Evolutionary conservation across 768 basidiomycete genomes (phyloP), one percentile per base, ranked within the genome.

Genomic region (Amanita polypyramis): DNA sequence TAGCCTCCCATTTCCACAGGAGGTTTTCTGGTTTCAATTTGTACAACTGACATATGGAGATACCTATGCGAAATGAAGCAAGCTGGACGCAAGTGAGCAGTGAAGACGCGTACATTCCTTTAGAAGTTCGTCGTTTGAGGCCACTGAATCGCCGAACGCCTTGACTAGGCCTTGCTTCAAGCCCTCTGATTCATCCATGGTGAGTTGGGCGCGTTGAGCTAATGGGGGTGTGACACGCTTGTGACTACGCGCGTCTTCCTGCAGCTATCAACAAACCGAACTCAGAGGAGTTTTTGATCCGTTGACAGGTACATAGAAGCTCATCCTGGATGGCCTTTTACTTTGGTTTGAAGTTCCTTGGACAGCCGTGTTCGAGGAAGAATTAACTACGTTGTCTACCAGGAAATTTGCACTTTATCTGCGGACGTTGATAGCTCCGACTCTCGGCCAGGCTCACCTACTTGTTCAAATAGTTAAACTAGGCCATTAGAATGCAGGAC

Each of bases 1-100:
- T 47, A 3, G 82, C 82, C 58, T 89, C 82, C 71, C 81, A 79
- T 60, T 86, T 88, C 62, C 69, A 88, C 34, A 69, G 70, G 15
- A 89, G 68, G 41, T 66, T 59, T 19, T 77, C 70, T 17, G 79
- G 70, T 25, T 65, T 54, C 33, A 82, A 30, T 49, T 75, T 73
- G 64, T 79, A 83, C 54, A 74, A 75, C 58, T 73, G 68, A 59
- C 86, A 89, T 51, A 88, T 68, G 20, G 70, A 68, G 27, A 73
- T 69, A 54, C 84, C 85, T 88, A 56, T 32, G 55, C n/a, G 19
- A n/a, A 6, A 14, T 27, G 36, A 6, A 23, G 14, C 4, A 14
- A 7, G 8, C 23, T 4, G 8, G 20, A 15, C 11, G 10, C 14
- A 43, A 21, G 27, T 10, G 29, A 4, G 5, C 15, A 33, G 19